These are phyloP conservation scores for Ambrosia artemisiifolia DNA, from an alignment of 129 eudicot species.

Conservation along the genomic window DNA sequence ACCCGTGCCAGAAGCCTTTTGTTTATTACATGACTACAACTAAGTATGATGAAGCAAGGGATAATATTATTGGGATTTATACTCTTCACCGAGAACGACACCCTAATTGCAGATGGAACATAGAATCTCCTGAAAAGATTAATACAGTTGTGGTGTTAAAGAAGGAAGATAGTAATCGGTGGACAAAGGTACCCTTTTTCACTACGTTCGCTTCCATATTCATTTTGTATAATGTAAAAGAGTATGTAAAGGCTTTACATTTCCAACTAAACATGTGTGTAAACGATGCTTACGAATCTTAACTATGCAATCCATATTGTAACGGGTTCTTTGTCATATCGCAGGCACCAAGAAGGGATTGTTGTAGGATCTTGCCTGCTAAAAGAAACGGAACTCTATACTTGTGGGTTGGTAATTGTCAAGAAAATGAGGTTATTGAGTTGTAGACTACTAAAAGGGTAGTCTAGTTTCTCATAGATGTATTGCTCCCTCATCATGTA, in stretches of 20 bases:
- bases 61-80: slow-evolving; percentile 53
- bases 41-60: slow-evolving; percentile 43
- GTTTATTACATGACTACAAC: slow-evolving; percentile 43
- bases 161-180: slow-evolving; percentile 48
- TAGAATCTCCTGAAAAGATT: slow-evolving; percentile 57
- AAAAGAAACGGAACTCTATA: slow-evolving; percentile 37
- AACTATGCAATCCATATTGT: slow-evolving; percentile 2
- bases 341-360: slow-evolving; percentile 87
- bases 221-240: not conserved
- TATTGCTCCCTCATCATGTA: slow-evolving; percentile 13
- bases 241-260: slow-evolving; percentile 12
- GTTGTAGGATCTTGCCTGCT: slow-evolving; percentile 70
- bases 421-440: slow-evolving; percentile 55
- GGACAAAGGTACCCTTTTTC: slow-evolving; percentile 46
- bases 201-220: not conserved
- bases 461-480: slow-evolving; percentile 19
- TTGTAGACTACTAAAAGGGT: slow-evolving; percentile 29
- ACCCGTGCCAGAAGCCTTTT: slow-evolving; percentile 66
- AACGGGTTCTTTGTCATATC: not conserved
- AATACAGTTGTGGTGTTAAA: slow-evolving; percentile 55
- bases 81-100: slow-evolving; percentile 40
- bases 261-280: not conserved
- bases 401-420: slow-evolving; percentile 66
- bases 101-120: slow-evolving; percentile 58
- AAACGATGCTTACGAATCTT: not conserved